Evolutionary conservation across 2,329 filamentous ascomycete genomes (phyloP), one percentile per base, ranked within the genome.

Genomic region (Chrysosporium keratinophilum): DNA sequence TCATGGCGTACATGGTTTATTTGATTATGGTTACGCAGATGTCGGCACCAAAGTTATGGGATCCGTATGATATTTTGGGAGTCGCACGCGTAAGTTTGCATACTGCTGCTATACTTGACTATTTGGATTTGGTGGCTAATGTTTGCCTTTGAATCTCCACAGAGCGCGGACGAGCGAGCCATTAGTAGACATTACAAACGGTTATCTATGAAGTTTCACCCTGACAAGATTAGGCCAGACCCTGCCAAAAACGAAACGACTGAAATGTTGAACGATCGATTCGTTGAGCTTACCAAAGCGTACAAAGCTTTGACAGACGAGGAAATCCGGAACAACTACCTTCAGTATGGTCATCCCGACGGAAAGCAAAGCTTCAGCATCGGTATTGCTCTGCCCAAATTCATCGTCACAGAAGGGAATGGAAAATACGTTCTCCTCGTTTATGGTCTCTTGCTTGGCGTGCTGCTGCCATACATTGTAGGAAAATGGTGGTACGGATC

Each of bases 401-500:
- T 93, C 71, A 89, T 98, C 63, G 80, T 98, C 53, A 86, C 87
- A 12, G 88, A 96, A 61, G 91, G 90, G 53, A 94, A 93, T 69
- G 91, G 90, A 60, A 97, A 96, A 75, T 97, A 94, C 66, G 86
- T 98, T 52, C 77, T 98, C 57, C 76, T 96, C 54, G 79, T 96
- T 59, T 98, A 98, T 69, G 90, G 88, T 37, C 71, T 85, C 34
- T 78, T 97, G 39, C 82, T 98, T 50, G 93, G 91, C 53, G 87
- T 97, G 57, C 75, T 96, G 56, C 76, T 98, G 50, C 93, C 93
- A 2, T 98, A 94, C 69, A 76, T 93, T 46, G 91, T 98, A 54
- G 93, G 93, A 46, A 89, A 86, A 56, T 98, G 93, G 93, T 98
- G 93, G 93, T 98, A 98, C 67, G 93, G 94, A 57, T 94, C 88